A percentile compares a stretch with the other conserved stretches of the same genome.
These are phyloP conservation scores for Ganoderma lucidum DNA, from an alignment of 1,284 basidiomycete genomes.

Conservation along the genomic window DNA sequence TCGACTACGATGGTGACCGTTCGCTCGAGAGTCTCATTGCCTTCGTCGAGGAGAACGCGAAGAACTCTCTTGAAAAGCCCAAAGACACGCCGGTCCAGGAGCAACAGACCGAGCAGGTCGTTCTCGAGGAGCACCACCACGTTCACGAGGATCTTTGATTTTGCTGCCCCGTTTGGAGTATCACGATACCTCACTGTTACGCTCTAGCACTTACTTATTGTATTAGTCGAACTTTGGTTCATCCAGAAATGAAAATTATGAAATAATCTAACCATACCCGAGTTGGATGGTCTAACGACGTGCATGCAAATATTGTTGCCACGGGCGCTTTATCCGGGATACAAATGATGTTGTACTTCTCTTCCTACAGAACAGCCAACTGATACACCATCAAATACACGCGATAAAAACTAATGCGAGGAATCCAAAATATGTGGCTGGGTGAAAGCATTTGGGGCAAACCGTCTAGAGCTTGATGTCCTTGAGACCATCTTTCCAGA, in stretches of 20 bases:
- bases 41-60: slow-evolving; percentile 84
- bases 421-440: slow-evolving; percentile 16
- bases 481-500: slow-evolving; percentile 94
- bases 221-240: slow-evolving; percentile 25
- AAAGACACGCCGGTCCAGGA: slow-evolving; percentile 38
- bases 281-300: not conserved
- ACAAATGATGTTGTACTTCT: slow-evolving; percentile 31
- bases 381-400: slow-evolving; percentile 31
- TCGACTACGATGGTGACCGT: slow-evolving; percentile 95
- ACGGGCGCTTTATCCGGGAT: slow-evolving; percentile 24
- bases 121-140: slow-evolving; percentile 31
- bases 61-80: slow-evolving; percentile 64
- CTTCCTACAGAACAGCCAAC: slow-evolving; percentile 29
- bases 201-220: slow-evolving; percentile 21
- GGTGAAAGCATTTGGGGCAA: not conserved
- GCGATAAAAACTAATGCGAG: slow-evolving; percentile 25
- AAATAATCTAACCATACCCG: not conserved
- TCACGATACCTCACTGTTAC: slow-evolving; percentile 25
- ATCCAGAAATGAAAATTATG: slow-evolving; percentile 23
- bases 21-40: slow-evolving; percentile 86
- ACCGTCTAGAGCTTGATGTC: slow-evolving; percentile 66
- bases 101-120: slow-evolving; percentile 34
- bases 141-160: slow-evolving; percentile 45
- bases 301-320: slow-evolving; percentile 18
- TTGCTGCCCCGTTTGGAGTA: slow-evolving; percentile 11